Conservation (phyloP, 495 filamentous ascomycete genomes). For the Penicillium egyptiacum region DNA sequence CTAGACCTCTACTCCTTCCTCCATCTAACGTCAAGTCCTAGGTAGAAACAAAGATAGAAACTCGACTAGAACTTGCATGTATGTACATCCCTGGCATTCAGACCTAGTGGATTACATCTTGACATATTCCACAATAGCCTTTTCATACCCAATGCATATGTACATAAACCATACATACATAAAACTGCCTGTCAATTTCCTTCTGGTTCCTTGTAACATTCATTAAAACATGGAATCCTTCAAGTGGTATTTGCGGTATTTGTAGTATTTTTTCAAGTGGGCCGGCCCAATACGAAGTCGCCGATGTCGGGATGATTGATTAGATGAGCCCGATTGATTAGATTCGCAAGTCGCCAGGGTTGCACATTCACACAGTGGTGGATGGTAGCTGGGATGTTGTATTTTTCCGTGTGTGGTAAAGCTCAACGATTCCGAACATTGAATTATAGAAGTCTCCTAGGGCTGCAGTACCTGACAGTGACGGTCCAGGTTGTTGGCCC, state of each 20-base stretch:
- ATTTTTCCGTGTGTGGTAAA: neutral
- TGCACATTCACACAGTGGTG: neutral
- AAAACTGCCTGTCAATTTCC: neutral
- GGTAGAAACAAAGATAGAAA: no score
- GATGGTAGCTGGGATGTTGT: neutral
- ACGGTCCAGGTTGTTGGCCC: neutral
- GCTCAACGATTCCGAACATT: neutral
- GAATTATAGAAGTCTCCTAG: neutral
- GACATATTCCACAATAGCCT: no score
- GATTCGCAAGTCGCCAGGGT: neutral
- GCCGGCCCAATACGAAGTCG: neutral
- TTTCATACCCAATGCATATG: no score
- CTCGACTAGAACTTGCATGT: no score
- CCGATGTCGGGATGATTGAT: conserved; percentile 16
- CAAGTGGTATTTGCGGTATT: neutral
- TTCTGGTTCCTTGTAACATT: neutral
- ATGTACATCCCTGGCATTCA: neutral
- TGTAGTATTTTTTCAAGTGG: neutral
- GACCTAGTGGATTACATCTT: neutral
- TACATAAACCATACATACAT: no score
- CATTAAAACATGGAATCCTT: neutral
- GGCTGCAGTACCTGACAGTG: neutral
- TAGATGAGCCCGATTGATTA: conserved; percentile 17
- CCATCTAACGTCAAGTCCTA: no score
- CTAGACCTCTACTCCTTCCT: no score